Percentiles rank a stretch among this genome's conserved stretches.
phyloP scores from a whole-genome alignment of 805 yeast genomes.

The Saccharomyces eubayanus region DNA sequence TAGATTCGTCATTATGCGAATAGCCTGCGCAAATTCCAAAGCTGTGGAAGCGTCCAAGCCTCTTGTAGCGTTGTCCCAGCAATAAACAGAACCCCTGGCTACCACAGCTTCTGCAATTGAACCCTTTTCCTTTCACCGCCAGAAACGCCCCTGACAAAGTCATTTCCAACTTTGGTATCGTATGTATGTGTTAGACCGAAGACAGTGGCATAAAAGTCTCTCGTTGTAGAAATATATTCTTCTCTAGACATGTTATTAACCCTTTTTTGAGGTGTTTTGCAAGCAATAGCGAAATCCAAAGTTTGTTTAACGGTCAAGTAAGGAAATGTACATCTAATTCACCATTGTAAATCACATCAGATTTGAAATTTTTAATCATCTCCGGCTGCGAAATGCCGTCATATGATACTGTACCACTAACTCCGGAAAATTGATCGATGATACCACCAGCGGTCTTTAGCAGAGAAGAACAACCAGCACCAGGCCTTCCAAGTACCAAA shows the following conservation, averaged over 20 bases:
- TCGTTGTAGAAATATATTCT: conserved; percentile 38
- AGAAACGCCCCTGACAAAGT: conserved; percentile 59
- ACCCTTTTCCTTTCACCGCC: conserved; percentile 74
- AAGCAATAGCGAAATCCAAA: conserved; percentile 57
- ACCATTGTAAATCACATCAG: conserved; percentile 51
- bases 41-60: conserved; percentile 71
- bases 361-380: conserved; percentile 49
- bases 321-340: conserved; percentile 71
- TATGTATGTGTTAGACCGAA: conserved; percentile 51
- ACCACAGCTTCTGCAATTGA: conserved; percentile 50
- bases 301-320: conserved; percentile 70
- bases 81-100: conserved; percentile 46
- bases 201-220: conserved; percentile 32
- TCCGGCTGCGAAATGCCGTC: conserved; percentile 54
- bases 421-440: conserved; percentile 36
- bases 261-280: conserved; percentile 55
- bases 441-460: conserved; percentile 58
- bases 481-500: conserved; percentile 64
- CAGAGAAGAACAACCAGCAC: conserved; percentile 72
- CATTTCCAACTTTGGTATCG: conserved; percentile 48
- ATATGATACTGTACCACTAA: conserved; percentile 49
- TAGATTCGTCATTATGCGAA: conserved; percentile 46
- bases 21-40: conserved; percentile 51
- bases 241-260: conserved; percentile 39
- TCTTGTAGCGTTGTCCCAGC: conserved; percentile 71